Evolutionary conservation across 202 grass and related monocot genomes (phyloP), one percentile per base, ranked within the genome.

Genomic region (Saccharum hybrid): DNA sequence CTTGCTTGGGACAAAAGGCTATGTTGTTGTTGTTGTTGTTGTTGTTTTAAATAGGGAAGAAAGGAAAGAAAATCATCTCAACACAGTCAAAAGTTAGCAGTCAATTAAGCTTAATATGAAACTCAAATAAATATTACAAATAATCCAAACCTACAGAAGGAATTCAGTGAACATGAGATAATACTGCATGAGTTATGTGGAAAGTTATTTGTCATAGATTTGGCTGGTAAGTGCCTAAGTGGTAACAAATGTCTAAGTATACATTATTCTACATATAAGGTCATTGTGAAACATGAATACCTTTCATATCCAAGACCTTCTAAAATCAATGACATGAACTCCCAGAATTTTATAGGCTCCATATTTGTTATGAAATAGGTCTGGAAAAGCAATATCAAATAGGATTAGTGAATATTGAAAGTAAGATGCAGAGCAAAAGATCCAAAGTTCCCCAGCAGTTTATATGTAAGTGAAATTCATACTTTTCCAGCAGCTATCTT

Each of bases 251-350:
- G 42, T 48, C 26, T 28, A 15, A n/a, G 26, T 64, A 26, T 54
- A 79, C 5, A 72, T 66, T 54, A 67, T 26, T 66, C 43, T 4
- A 59, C 19, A 65, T 13, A 15, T 54, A 22, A 56, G 10, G 45
- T 31, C 61, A 80, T 38, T 42, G 38, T 36, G 36, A 81, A 74
- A 76, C 10, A 39, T 34, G 13, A 63, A 72, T 75, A 98, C 96
- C 96, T 98, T 82, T 98, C 85, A 88, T 98, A 96, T 86, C 96
- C 96, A 63, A 98, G 96, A 87, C 96, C 92, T 93, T 93, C 91
- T 81, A 95, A 81, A 85, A 98, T 84, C 76, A 98, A 85, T 70
- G 96, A 98, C 83, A 98, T 92, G 69, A 98, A 98, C 85, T 94
- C 96, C 96, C 96, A 96, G 84, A 98, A 98, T 78, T 98, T 93